Conservation (phyloP, 2,329 filamentous ascomycete species). For the Plectosphaerella cucumerina region DNA sequence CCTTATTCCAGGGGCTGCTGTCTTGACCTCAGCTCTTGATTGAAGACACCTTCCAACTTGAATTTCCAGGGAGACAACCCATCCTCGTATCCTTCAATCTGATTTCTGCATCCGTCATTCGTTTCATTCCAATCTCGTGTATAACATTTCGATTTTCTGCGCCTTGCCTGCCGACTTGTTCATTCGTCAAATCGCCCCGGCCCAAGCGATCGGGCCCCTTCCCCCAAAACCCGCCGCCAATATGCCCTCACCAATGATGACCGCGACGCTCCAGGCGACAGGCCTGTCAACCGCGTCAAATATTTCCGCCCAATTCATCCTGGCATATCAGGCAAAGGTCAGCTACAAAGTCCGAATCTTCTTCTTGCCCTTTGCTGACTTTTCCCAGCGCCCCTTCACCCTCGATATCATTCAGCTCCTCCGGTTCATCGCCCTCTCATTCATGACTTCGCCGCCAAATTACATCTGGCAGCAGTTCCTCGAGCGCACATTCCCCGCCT, state of each 20-base stretch:
- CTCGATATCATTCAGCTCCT: conserved; percentile 45
- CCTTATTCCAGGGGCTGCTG: too few species aligned
- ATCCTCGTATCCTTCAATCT: too few species aligned
- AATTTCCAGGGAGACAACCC: too few species aligned
- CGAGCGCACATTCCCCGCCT: conserved; percentile 48
- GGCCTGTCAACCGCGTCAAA: conserved; percentile 49
- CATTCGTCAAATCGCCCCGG: too few species aligned
- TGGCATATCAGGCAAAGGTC: conserved; percentile 41
- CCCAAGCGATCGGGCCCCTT: too few species aligned
- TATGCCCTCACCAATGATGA: conserved; percentile 46
- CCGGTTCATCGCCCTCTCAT: conserved; percentile 49
- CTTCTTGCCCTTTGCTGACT: not conserved
- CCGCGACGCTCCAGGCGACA: conserved; percentile 49
- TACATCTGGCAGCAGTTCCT: conserved; percentile 55
- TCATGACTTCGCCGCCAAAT: conserved; percentile 52
- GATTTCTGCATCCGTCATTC: too few species aligned
- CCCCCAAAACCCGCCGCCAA: too few species aligned
- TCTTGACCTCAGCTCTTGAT: too few species aligned
- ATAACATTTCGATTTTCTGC: too few species aligned
- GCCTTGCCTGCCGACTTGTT: too few species aligned
- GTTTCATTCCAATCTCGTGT: too few species aligned
- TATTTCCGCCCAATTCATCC: conserved; percentile 49
- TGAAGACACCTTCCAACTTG: too few species aligned
- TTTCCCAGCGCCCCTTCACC: conserved; percentile 27
- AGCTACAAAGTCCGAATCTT: conserved; percentile 10